Conservation (phyloP, 2,329 filamentous ascomycete species). For the Davidsoniella australis region DNA sequence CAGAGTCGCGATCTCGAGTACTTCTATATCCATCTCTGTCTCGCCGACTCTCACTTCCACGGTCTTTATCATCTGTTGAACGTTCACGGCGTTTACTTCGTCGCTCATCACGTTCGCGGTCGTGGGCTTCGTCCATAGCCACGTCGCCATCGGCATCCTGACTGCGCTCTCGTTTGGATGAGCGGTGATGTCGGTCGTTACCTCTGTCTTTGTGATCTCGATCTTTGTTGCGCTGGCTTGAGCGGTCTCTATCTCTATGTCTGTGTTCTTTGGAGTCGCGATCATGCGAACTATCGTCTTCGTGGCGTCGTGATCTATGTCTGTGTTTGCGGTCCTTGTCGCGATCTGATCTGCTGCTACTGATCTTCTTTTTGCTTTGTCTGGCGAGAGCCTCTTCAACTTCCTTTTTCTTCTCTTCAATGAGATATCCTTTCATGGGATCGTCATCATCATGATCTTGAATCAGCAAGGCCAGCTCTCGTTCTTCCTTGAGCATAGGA, state of each 20-base stretch:
- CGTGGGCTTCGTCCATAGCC: slow-evolving; percentile 16
- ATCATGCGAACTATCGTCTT: background rate
- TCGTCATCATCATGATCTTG: slow-evolving; percentile 83
- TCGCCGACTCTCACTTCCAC: background rate
- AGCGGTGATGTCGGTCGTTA: slow-evolving; percentile 23
- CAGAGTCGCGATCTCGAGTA: background rate
- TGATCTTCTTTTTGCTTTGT: slow-evolving; percentile 31
- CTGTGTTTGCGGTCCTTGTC: slow-evolving; percentile 18
- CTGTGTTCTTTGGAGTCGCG: background rate
- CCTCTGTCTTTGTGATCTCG: background rate
- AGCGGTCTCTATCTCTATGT: slow-evolving; percentile 17
- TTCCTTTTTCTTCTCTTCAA: slow-evolving; percentile 83
- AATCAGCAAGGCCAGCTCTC: slow-evolving; percentile 58
- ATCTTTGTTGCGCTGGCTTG: background rate
- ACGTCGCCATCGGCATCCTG: slow-evolving; percentile 12
- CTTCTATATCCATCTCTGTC: background rate
- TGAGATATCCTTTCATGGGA: slow-evolving; percentile 85
- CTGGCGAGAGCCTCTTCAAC: slow-evolving; percentile 48
- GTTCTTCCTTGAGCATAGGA: slow-evolving; percentile 63
- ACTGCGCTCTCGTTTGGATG: slow-evolving; percentile 17
- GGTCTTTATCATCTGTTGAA: background rate
- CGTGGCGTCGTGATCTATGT: slow-evolving; percentile 18
- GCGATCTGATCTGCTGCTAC: slow-evolving; percentile 19
- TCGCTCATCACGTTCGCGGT: slow-evolving; percentile 13
- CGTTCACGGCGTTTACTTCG: slow-evolving; percentile 10